phyloP scores from a whole-genome alignment of 2,329 filamentous ascomycete genomes.

The Fusarium sororula region DNA sequence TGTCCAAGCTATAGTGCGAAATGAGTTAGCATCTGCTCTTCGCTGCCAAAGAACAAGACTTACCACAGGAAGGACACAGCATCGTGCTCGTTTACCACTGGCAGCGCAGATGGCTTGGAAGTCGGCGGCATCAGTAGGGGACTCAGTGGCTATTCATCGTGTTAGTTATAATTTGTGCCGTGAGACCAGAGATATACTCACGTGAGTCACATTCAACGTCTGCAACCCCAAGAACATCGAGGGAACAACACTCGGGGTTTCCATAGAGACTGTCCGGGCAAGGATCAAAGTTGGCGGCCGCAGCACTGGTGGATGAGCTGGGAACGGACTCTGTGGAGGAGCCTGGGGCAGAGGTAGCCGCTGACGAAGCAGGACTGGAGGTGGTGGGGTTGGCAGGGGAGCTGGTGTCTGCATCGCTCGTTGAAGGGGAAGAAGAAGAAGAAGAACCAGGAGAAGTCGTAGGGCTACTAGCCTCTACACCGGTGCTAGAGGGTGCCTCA shows the following conservation, averaged over 20 bases:
- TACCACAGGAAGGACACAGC: not conserved
- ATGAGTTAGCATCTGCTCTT: not conserved
- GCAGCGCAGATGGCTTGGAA: not conserved
- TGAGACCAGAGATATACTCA: not conserved
- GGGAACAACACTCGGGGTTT: not conserved
- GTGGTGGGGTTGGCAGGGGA: not conserved
- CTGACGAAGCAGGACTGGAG: not conserved
- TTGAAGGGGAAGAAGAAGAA: not conserved
- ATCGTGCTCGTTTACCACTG: not conserved
- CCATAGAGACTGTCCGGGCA: not conserved
- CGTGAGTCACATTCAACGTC: not conserved
- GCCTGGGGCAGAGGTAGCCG: not conserved
- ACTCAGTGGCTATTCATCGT: not conserved
- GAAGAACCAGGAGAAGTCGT: not conserved
- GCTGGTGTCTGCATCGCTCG: not conserved
- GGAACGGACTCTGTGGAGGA: not conserved
- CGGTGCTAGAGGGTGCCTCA: not conserved
- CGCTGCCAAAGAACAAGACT: not conserved
- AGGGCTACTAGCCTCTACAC: not conserved
- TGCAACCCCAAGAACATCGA: not conserved
- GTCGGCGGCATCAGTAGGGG: not conserved
- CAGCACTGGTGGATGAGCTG: not conserved
- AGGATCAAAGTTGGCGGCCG: not conserved
- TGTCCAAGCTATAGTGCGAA: not conserved
- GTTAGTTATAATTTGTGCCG: rapidly evolving